Conservation (phyloP, 2,329 filamentous ascomycete species). For the Beauveria bassiana region DNA sequence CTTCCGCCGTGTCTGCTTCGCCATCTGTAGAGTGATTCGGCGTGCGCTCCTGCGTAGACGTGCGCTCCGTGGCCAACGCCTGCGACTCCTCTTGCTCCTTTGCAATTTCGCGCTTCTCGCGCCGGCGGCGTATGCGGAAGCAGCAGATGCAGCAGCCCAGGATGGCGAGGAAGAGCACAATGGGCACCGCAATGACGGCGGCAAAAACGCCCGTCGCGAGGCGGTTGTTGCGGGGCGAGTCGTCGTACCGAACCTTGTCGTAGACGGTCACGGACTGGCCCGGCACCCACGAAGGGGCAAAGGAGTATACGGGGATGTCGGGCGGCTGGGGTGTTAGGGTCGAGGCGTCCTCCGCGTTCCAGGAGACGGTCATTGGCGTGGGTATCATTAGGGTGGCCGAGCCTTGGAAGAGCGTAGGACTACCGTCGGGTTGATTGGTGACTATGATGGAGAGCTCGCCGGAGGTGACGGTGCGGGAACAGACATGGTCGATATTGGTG, state of each 20-base stretch:
- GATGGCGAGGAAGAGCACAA: conserved; percentile 6
- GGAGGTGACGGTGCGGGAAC: background rate
- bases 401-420: background rate
- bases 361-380: background rate
- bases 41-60: background rate
- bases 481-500: background rate
- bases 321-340: background rate
- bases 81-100: conserved; percentile 7
- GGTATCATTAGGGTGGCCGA: background rate
- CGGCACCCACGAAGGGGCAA: conserved; percentile 2
- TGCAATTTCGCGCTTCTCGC: conserved; percentile 3
- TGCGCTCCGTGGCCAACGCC: background rate
- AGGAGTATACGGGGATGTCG: background rate
- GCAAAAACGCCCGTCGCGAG: background rate
- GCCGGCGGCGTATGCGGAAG: background rate
- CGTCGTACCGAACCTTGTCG: background rate
- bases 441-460: background rate
- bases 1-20: background rate
- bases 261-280: background rate
- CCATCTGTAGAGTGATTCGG: background rate
- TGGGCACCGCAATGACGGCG: conserved; percentile 2
- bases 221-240: background rate
- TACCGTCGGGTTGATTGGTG: background rate
- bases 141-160: conserved; percentile 8
- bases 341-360: background rate